Evolutionary conservation across 164 flowering plant species (phyloP).

Genomic region (Stephania cephalantha): DNA sequence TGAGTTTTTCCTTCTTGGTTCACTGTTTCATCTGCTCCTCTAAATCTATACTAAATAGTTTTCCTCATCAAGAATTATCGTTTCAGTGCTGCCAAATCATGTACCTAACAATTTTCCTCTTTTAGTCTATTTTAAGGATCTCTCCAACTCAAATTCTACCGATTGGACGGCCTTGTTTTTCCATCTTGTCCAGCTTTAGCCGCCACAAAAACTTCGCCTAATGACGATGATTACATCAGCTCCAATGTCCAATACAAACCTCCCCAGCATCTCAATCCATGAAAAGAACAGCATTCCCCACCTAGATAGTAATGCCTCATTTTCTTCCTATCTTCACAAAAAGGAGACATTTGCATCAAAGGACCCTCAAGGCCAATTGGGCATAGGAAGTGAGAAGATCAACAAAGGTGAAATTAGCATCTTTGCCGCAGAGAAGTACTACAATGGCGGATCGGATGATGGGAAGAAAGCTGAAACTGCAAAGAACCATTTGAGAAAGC

Average conservation of each 20-base stretch:
- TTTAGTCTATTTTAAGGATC: background rate
- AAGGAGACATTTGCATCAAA: slow-evolving; percentile 20
- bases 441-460: slow-evolving; percentile 40
- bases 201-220: background rate
- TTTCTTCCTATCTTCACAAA: slow-evolving; percentile 30
- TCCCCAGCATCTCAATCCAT: background rate
- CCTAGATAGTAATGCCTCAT: slow-evolving; percentile 31
- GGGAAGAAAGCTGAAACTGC: slow-evolving; percentile 11
- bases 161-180: background rate
- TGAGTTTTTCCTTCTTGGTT: too few relatives aligned
- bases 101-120: background rate
- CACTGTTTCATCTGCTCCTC: too few relatives aligned
- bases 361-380: background rate
- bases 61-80: background rate
- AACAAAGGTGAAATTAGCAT: slow-evolving; percentile 61
- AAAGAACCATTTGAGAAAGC: slow-evolving; percentile 6
- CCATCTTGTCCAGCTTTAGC: background rate
- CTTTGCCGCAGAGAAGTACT: slow-evolving; percentile 67
- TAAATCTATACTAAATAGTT: background rate
- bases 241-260: slow-evolving; percentile 19
- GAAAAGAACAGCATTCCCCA: slow-evolving; percentile 8
- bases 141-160: background rate
- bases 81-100: background rate
- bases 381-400: slow-evolving; percentile 19
- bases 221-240: slow-evolving; percentile 31